Evolutionary conservation across 225 moss, liverwort and hornwort genomes (phyloP), one percentile per base, ranked within the genome.

Genomic region (Marchantia paleacea): DNA sequence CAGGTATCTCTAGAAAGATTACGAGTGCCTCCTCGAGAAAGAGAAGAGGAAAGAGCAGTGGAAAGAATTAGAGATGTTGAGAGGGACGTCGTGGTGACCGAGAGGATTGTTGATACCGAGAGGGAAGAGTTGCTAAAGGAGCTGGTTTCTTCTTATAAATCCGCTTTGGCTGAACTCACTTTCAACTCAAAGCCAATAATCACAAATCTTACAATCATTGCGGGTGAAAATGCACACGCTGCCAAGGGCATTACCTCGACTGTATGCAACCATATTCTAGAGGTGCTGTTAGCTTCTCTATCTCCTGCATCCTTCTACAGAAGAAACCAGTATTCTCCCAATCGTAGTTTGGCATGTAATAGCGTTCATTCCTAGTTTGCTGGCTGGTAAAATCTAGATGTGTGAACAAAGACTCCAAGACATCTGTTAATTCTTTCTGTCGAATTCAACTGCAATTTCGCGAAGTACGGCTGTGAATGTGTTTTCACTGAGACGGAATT

Each of bases 121-220:
- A 80, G 86, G 50, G 91, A 90, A 9, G 92, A 88, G 75, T 83
- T 86, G 7, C 81, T 93, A 69, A 87, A 85, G 87, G 97, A 99
- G 80, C 95, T 99, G 58, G 99, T 99, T 67, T 83, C 88, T 52
- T 93, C 91, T 64, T 99, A 99, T 74, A 94, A 99, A 81, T 85
- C 91, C 13, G 99, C 95, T 75, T 83, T 99, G 83, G 91, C 84
- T 55, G 99, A 99, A 89, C 88, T 99, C 78, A 99, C 99, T 19
- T 99, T 99, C 76, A 99, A 99, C 80, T 99, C 99, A 39, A 99
- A 99, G 82, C 99, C 95, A 25, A 95, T 99, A 61, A 99, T 99
- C 80, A 99, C 99, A 53, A 99, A 99, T 91, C 89, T 99, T 78
- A 99, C 99, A 26, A 99, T 99, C 20, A 99, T 99, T 75, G 99